phyloP scores from a whole-genome alignment of 345 rosid genomes.

The Ceriops tagal region DNA sequence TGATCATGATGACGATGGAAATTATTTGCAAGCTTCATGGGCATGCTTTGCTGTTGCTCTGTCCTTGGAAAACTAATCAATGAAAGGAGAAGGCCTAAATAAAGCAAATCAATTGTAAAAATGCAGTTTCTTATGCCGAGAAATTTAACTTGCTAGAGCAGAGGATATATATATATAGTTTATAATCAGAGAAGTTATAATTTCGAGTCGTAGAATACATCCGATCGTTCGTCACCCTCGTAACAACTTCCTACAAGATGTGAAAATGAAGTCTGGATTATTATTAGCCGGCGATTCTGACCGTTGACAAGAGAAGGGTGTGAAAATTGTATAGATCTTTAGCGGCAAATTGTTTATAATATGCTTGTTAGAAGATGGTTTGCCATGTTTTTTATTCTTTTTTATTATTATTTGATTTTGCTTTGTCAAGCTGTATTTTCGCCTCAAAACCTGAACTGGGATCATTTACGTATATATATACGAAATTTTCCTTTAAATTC shows the following conservation, averaged over 20 bases:
- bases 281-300: slow-evolving; percentile 54
- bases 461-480: too few species aligned
- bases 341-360: not conserved
- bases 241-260: not conserved
- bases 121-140: too few species aligned
- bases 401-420: too few species aligned
- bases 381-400: not conserved
- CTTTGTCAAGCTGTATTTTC: not conserved
- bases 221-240: too few species aligned
- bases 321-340: not conserved
- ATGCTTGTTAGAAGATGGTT: not conserved
- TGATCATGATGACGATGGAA: not conserved
- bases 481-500: too few species aligned
- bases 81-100: not conserved
- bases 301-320: slow-evolving; percentile 49
- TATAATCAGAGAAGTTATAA: not conserved
- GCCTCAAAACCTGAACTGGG: too few species aligned
- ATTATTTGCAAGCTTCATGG: slow-evolving; percentile 14
- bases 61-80: slow-evolving; percentile 1
- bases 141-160: not conserved
- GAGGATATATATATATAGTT: not conserved
- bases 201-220: too few species aligned
- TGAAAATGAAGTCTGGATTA: not conserved
- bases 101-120: not conserved
- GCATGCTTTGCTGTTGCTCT: not conserved